Evolutionary conservation across 306 rosid genomes (phyloP).

Genomic region (Geum urbanum): DNA sequence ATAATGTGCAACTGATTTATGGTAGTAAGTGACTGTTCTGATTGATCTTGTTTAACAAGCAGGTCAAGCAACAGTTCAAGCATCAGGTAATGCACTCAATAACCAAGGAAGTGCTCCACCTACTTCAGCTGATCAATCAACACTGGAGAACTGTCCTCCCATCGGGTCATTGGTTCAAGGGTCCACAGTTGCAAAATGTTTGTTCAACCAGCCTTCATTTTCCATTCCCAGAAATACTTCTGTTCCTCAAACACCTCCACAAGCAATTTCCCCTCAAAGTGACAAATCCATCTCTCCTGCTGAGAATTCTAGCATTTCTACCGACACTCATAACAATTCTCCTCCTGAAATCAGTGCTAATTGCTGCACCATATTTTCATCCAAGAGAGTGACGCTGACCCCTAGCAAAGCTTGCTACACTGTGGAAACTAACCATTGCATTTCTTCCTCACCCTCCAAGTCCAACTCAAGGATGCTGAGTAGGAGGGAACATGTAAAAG

Average conservation of each 20-base stretch:
- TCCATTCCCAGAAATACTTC: constrained; percentile 42
- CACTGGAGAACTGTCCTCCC: constrained; percentile 25
- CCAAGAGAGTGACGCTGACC: constrained; percentile 73
- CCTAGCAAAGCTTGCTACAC: constrained; percentile 60
- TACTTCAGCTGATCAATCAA: constrained; percentile 33
- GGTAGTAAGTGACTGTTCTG: background rate
- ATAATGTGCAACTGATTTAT: constrained; percentile 10
- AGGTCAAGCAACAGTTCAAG: constrained; percentile 34
- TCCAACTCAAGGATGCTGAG: constrained; percentile 32
- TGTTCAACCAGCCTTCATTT: constrained; percentile 52
- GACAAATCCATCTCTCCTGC: constrained; percentile 51
- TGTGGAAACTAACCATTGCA: constrained; percentile 60
- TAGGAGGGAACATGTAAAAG: constrained; percentile 67
- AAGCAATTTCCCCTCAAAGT: constrained; percentile 43
- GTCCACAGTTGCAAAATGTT: constrained; percentile 64
- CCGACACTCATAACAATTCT: constrained; percentile 32
- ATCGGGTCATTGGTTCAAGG: constrained; percentile 41
- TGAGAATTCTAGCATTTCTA: constrained; percentile 40
- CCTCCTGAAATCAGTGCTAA: constrained; percentile 42
- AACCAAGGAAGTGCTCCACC: constrained; percentile 37
- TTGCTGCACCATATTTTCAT: constrained; percentile 62
- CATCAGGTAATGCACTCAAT: constrained; percentile 26
- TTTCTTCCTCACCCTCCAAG: constrained; percentile 56
- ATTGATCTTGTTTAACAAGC: background rate
- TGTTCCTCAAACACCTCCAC: constrained; percentile 55